Evolutionary conservation across 352 stramenopile species (phyloP).

Genomic region (Plasmopara halstedii): DNA sequence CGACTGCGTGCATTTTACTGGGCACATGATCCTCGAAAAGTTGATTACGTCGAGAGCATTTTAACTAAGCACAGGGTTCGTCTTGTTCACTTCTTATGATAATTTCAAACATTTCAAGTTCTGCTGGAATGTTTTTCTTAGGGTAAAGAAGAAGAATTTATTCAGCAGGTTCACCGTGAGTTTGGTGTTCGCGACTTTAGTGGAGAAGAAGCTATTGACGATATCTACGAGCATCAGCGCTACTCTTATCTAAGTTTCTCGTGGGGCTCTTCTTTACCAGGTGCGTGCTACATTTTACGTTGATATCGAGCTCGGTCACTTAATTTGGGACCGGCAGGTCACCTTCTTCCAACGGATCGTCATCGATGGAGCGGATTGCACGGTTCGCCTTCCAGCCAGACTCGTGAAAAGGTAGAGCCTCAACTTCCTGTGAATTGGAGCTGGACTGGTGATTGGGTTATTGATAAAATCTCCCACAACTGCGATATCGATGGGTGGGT

Average conservation of each 20-base stretch:
- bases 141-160: constrained; percentile 47
- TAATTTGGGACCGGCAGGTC: constrained; percentile 16
- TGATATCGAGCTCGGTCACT: not conserved
- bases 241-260: constrained; percentile 77
- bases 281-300: constrained; percentile 3
- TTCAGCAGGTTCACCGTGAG: constrained; percentile 54
- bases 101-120: not conserved
- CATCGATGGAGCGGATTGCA: constrained; percentile 49
- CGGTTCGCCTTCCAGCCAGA: constrained; percentile 55
- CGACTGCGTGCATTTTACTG: constrained; percentile 62
- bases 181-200: constrained; percentile 65
- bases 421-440: constrained; percentile 57
- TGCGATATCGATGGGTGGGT: constrained; percentile 65
- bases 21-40: constrained; percentile 60
- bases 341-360: constrained; percentile 61
- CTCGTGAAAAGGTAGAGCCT: constrained; percentile 45
- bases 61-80: constrained; percentile 34
- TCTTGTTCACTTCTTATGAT: not conserved
- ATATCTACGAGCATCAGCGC: constrained; percentile 75
- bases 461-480: constrained; percentile 43
- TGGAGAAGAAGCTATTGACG: constrained; percentile 56
- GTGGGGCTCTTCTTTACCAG: constrained; percentile 58
- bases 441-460: constrained; percentile 54
- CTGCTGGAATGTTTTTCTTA: constrained; percentile 7
- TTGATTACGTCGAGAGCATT: constrained; percentile 55